phyloP scores from a whole-genome alignment of 176 grass and related monocot genomes.

The Avena eriantha region DNA sequence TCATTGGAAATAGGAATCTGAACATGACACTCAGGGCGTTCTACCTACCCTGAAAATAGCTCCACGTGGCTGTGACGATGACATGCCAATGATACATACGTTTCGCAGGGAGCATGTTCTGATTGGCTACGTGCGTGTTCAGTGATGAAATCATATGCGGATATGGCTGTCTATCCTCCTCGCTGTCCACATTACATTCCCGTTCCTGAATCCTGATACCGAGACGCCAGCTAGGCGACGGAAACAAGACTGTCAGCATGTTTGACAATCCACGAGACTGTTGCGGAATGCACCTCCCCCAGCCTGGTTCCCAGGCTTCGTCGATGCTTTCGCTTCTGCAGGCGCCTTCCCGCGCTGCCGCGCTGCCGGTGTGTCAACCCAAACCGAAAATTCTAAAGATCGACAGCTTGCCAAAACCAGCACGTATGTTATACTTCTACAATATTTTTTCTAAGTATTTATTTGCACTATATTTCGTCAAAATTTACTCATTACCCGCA shows the following conservation, averaged over 20 bases:
- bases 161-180: background rate
- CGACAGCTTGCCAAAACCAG: background rate
- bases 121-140: too few relatives aligned
- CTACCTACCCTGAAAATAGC: too few relatives aligned
- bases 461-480: too few relatives aligned
- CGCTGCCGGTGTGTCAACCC: background rate
- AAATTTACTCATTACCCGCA: too few relatives aligned
- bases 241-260: background rate
- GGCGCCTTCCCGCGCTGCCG: background rate
- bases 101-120: too few relatives aligned
- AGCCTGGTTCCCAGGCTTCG: too few relatives aligned
- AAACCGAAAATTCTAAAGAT: background rate
- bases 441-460: too few relatives aligned
- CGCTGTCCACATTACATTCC: background rate
- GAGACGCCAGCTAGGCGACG: background rate
- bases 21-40: too few relatives aligned
- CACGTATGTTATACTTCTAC: background rate
- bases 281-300: too few relatives aligned
- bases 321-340: background rate
- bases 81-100: too few relatives aligned
- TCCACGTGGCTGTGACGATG: too few relatives aligned
- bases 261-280: background rate
- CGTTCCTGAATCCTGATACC: background rate
- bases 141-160: background rate
- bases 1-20: too few relatives aligned